A percentile compares a stretch with the other conserved stretches of the same genome.
These are phyloP conservation scores for Thamnidium elegans DNA, from an alignment of 192 early-diverging fungal species.

Conservation along the genomic window DNA sequence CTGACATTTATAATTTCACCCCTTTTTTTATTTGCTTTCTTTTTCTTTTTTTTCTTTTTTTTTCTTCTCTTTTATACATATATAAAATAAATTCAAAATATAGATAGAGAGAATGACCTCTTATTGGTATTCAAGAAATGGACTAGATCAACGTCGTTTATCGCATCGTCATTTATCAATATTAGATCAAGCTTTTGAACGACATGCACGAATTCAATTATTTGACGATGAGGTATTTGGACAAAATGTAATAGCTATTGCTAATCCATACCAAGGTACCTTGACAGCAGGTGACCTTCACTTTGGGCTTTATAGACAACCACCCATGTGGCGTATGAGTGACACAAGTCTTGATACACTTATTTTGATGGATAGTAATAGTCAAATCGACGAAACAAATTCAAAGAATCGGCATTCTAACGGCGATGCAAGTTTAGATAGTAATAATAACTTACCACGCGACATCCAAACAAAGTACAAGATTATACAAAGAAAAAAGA, in stretches of 20 bases:
- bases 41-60: too few relatives aligned
- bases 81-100: too few relatives aligned
- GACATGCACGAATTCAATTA: constrained; percentile 22
- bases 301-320: constrained; percentile 32
- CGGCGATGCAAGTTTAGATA: constrained; percentile 4
- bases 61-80: too few relatives aligned
- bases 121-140: constrained; percentile 37
- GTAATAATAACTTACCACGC: constrained; percentile 1
- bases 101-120: not conserved
- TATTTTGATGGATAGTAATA: constrained; percentile 15
- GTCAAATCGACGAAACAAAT: constrained; percentile 3
- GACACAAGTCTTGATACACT: constrained; percentile 22
- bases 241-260: constrained; percentile 15
- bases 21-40: too few relatives aligned
- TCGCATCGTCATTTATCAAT: constrained; percentile 20
- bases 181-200: constrained; percentile 29
- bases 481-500: constrained; percentile 2
- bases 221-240: constrained; percentile 30
- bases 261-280: constrained; percentile 25
- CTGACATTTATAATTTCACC: too few relatives aligned
- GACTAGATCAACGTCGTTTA: constrained; percentile 19
- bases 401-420: not conserved
- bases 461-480: constrained; percentile 3
- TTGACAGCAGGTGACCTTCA: constrained; percentile 33
- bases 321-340: constrained; percentile 23